Base-by-base conservation (phyloP, 139 green algal species). In the Chlamydomonas sp. region DNA sequence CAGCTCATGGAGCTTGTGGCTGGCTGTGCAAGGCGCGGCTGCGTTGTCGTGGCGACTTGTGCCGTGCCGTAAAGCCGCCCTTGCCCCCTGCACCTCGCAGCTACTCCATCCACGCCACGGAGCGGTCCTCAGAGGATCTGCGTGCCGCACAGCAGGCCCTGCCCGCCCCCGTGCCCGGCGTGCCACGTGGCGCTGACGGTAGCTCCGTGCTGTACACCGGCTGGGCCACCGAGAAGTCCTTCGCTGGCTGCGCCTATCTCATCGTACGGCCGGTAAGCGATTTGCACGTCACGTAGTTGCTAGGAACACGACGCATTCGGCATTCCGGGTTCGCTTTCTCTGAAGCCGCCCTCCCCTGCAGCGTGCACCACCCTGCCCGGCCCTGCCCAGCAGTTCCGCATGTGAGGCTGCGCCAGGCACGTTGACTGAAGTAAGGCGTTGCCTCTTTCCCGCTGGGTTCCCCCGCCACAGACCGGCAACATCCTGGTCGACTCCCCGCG, bases 401-500 rank as follows among this genome's bases (percentile, higher is more conserved):
- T 49, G 31, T 49, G 31, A 49, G 31, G 31, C 31, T 49, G 31
- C 31, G 31, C 31, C 31, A 49, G 0, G 31, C 31, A 49, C 31
- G 31, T 49, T 49, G 31, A 49, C 31, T 49, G 31, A 49, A 49
- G 31, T 49, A 49, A 49, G 31, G 31, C 31, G 31, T 49, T 49
- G 31, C 31, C 31, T 49, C 31, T 49, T 49, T 49, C 31, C 31
- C 31, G 31, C 31, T 49, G 31, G 31, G 31, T 49, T 49, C 31
- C 31, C 31, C 31, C 0, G 31, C 6, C 64, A 4, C 81, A 86
- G 81, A 69, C 76, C 61, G 96, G 96, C 81, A 98, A 98, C 84
- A 88, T 98, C 10, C 69, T 98, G 90, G 86, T 98, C 5, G 96
- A 98, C 88, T 85, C 74, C 5, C 96, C 96, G 1, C 86, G 89